phyloP scores from a whole-genome alignment of 768 basidiomycete species.

The Panaeolus papilionaceus region DNA sequence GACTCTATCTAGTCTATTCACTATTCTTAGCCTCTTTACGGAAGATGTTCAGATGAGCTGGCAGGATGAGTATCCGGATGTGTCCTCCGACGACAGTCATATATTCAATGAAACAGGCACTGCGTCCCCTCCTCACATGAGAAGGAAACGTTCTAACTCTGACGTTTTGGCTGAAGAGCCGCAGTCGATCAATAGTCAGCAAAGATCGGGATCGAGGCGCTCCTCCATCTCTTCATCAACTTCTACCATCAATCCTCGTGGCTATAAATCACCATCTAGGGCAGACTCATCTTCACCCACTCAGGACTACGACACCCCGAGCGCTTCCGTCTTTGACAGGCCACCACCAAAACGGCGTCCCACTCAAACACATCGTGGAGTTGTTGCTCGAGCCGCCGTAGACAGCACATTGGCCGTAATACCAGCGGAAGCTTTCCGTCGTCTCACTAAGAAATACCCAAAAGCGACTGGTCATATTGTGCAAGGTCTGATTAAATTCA shows the following conservation, averaged over 20 bases:
- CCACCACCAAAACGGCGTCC: conserved; percentile 31
- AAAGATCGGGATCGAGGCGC: conserved; percentile 46
- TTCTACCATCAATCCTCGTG: conserved; percentile 68
- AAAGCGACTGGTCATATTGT: conserved; percentile 98
- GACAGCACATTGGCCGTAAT: conserved; percentile 99
- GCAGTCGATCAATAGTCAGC: conserved; percentile 26
- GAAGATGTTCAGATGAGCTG: conserved; percentile 93
- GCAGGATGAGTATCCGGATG: conserved; percentile 66
- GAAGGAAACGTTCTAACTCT: conserved; percentile 54
- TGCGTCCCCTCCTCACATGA: conserved; percentile 30
- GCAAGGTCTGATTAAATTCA: conserved; percentile 62
- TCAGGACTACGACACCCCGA: conserved; percentile 27
- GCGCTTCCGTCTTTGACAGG: conserved; percentile 28
- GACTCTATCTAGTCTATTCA: conserved; percentile 94
- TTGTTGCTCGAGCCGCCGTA: conserved; percentile 91
- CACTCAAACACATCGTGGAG: conserved; percentile 62
- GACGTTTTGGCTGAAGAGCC: conserved; percentile 71
- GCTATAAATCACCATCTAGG: conserved; percentile 32
- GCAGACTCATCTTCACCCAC: conserved; percentile 35
- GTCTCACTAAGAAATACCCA: conserved; percentile 94
- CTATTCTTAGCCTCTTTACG: conserved; percentile 95
- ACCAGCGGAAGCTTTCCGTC: conserved; percentile 94
- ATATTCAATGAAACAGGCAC: conserved; percentile 29
- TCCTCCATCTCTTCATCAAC: conserved; percentile 69
- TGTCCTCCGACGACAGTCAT: conserved; percentile 35